phyloP scores from a whole-genome alignment of 495 filamentous ascomycete species.

The Glonium stellatum region DNA sequence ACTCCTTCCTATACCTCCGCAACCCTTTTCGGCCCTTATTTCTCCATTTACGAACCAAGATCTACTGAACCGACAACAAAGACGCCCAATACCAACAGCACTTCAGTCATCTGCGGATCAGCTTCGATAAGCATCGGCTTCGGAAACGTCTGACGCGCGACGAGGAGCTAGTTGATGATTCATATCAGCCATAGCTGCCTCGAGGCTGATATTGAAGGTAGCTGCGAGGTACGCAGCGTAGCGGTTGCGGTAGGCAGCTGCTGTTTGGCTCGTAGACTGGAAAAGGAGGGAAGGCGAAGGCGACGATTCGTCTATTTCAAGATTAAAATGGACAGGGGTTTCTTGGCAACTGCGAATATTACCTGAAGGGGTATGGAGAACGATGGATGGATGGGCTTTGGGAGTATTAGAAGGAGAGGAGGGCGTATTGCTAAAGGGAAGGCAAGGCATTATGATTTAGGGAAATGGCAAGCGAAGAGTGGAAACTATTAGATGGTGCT shows the following conservation, averaged over 20 bases:
- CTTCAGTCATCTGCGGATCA: neutral
- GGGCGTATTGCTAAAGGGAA: too few relatives aligned
- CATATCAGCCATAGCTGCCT: constrained; percentile 23
- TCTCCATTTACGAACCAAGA: too few relatives aligned
- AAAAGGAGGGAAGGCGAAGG: neutral
- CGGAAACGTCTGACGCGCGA: constrained; percentile 20
- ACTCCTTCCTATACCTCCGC: too few relatives aligned
- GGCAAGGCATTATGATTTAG: too few relatives aligned
- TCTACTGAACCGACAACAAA: too few relatives aligned
- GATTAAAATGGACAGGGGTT: neutral
- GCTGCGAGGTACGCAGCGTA: constrained; percentile 28
- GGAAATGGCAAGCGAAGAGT: too few relatives aligned
- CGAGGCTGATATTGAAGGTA: constrained; percentile 26
- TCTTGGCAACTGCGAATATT: too few relatives aligned
- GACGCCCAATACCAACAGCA: constrained; percentile 8
- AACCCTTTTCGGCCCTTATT: too few relatives aligned
- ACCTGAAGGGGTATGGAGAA: too few relatives aligned
- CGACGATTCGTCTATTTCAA: neutral
- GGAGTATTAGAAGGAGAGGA: too few relatives aligned
- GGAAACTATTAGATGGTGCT: too few relatives aligned
- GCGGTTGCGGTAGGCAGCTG: constrained; percentile 17
- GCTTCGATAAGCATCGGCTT: constrained; percentile 16
- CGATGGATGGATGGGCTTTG: too few relatives aligned
- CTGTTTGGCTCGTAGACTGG: neutral
- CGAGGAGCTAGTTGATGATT: constrained; percentile 24